These are phyloP conservation scores for Boletus rubropictus DNA, from an alignment of 768 basidiomycete species.

Conservation along the genomic window DNA sequence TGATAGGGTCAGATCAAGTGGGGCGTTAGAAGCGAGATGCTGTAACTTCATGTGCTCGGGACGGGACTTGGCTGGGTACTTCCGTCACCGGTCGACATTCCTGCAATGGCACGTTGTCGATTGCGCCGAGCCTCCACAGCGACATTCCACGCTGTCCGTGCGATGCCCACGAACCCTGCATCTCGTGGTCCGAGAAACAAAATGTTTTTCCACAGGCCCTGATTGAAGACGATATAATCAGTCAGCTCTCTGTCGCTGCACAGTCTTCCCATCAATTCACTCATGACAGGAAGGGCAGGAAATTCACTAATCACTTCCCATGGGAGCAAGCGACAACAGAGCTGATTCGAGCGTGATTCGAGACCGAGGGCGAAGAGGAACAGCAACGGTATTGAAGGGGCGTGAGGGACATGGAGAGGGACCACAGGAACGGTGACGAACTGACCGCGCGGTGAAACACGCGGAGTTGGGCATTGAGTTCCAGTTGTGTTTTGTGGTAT, in stretches of 20 bases:
- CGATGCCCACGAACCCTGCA: slow-evolving; percentile 40
- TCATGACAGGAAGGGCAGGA: slow-evolving; percentile 56
- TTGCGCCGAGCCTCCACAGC: slow-evolving; percentile 55
- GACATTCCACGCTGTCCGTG: slow-evolving; percentile 65
- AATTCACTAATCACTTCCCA: slow-evolving; percentile 48
- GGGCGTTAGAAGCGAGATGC: slow-evolving; percentile 6
- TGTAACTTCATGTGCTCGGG: slow-evolving; percentile 17
- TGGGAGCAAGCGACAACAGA: slow-evolving; percentile 53
- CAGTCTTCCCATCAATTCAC: slow-evolving; percentile 40
- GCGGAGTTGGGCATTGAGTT: slow-evolving; percentile 31
- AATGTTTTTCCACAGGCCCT: slow-evolving; percentile 64
- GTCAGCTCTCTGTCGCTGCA: slow-evolving; percentile 34
- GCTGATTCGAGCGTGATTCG: slow-evolving; percentile 41
- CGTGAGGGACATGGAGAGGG: slow-evolving; percentile 44
- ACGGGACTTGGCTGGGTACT: slow-evolving; percentile 4
- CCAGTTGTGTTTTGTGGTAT: slow-evolving; percentile 31
- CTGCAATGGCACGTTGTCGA: slow-evolving; percentile 17
- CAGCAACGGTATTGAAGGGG: slow-evolving; percentile 48
- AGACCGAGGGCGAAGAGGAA: slow-evolving; percentile 54
- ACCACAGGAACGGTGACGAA: slow-evolving; percentile 51
- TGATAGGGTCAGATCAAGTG: slow-evolving; percentile 11
- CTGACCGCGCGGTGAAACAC: slow-evolving; percentile 17
- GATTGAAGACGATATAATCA: slow-evolving; percentile 36
- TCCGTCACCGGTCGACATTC: slow-evolving; percentile 13
- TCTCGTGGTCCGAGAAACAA: slow-evolving; percentile 49